Base-by-base conservation (phyloP, 352 stramenopile species). In the Pythium oligandrum region DNA sequence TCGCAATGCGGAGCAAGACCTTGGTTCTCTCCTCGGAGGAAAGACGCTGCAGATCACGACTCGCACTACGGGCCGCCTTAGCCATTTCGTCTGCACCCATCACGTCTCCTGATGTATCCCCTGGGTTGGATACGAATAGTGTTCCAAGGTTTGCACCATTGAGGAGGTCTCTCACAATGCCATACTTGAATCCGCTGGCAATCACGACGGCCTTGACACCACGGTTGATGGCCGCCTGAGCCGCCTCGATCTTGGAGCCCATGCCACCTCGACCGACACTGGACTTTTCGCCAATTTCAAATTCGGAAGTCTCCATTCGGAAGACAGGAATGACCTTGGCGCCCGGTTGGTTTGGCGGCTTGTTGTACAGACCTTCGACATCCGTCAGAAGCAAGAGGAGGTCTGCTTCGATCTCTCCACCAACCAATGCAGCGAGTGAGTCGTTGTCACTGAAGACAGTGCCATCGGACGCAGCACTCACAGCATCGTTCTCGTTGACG, bases 401-500 rank as follows among this genome's bases (percentile, higher is more conserved):
- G 62, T 98, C 93, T 9, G 95, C 96, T 38, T 86, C 78, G 63
- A 98, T 94, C 63, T 95, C 94, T 6, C 75, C 73, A 37, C 84
- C 86, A 5, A 96, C 88, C 5, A 97, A 66, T 31, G 88, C 79
- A 38, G 89, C 87, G 6, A 97, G 73, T 49, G 86, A 95, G 75
- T 99, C 96, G 63, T 99, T 99, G 74, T 99, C 96, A 40, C 82
- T 97, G 69, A 99, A 98, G 31, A 93, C 73, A 6, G 78, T 82
- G 38, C 81, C 78, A 55, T 91, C 82, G 30, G 71, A 71, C 37
- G 62, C 74, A 5, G 83, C 90, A 38, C 78, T 96, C 30, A 99
- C 96, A 0, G 96, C 94, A 82, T 99, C 97, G 70, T 99, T 99
- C 64, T 99, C 96, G 70, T 99, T 99, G 38, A 99, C 88, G 64